phyloP scores from a whole-genome alignment of 2,329 filamentous ascomycete species.

The Diaporthe amygdali region DNA sequence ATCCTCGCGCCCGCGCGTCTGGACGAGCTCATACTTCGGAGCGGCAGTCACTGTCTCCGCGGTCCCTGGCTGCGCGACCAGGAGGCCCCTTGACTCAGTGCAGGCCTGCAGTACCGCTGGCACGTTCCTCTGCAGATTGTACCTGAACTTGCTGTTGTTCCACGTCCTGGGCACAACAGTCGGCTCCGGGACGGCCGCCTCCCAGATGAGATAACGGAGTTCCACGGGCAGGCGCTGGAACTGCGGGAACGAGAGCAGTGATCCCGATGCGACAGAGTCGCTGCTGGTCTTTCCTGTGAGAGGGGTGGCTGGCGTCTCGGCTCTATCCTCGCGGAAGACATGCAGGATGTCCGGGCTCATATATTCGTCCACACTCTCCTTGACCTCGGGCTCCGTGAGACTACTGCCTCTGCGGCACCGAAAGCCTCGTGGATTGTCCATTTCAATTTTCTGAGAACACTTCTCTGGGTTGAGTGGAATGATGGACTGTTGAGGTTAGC shows the following conservation, averaged over 20 bases:
- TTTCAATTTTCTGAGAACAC: neutral
- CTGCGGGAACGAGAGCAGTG: neutral
- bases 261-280: neutral
- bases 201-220: slow-evolving; percentile 24
- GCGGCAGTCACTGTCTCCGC: neutral
- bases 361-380: neutral
- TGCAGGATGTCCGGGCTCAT: slow-evolving; percentile 22
- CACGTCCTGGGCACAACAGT: slow-evolving; percentile 22
- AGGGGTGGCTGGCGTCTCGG: neutral
- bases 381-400: neutral
- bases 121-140: slow-evolving; percentile 18
- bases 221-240: slow-evolving; percentile 18
- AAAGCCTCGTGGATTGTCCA: neutral
- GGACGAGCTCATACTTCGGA: slow-evolving; percentile 20
- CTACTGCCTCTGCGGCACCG: neutral
- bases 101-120: slow-evolving; percentile 26
- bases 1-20: slow-evolving; percentile 7
- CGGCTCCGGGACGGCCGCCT: slow-evolving; percentile 21
- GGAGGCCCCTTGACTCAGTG: slow-evolving; percentile 23
- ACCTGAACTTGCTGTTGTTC: slow-evolving; percentile 22
- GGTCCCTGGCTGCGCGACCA: neutral
- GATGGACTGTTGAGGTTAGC: neutral
- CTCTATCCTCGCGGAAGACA: slow-evolving; percentile 13
- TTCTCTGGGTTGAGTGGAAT: neutral
- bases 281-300: neutral